Conservation (phyloP, 805 yeast species). For the Starmerella vitae region DNA sequence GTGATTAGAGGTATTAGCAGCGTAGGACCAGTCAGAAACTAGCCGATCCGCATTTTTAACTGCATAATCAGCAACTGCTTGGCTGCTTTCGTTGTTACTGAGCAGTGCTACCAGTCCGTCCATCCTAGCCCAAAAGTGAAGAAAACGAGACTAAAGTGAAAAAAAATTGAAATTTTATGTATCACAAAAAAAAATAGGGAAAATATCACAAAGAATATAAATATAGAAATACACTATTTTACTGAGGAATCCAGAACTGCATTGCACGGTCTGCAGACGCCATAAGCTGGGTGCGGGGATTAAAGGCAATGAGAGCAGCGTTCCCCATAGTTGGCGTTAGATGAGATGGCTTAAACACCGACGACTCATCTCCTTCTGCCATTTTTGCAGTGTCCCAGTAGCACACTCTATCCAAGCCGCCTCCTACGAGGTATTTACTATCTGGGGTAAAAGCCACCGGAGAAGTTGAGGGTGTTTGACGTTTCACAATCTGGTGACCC, state of each 20-base stretch:
- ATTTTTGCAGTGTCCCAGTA: constrained; percentile 36
- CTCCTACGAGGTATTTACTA: constrained; percentile 47
- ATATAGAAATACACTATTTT: background rate
- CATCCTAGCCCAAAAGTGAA: constrained; percentile 6
- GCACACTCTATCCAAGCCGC: constrained; percentile 43
- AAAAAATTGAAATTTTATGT: no score
- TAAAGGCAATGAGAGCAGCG: constrained; percentile 29
- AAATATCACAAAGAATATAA: background rate
- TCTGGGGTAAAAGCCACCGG: constrained; percentile 53
- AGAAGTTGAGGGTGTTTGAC: constrained; percentile 31
- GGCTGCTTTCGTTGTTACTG: constrained; percentile 3
- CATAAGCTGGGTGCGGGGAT: constrained; percentile 46
- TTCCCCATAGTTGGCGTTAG: constrained; percentile 16
- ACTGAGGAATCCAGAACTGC: constrained; percentile 31
- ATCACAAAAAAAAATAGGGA: no score
- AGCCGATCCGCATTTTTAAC: constrained; percentile 6
- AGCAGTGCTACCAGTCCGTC: constrained; percentile 13
- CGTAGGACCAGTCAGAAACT: constrained; percentile 21
- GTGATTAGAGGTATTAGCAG: constrained; percentile 20
- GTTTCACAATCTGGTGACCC: constrained; percentile 38
- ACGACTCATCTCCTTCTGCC: constrained; percentile 9
- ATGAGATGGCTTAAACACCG: constrained; percentile 20
- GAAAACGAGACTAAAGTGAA: no score
- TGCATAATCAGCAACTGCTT: constrained; percentile 4
- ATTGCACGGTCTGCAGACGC: constrained; percentile 52